These are phyloP conservation scores for Clavariopsis aquatica DNA, from an alignment of 495 filamentous ascomycete species.

Conservation along the genomic window DNA sequence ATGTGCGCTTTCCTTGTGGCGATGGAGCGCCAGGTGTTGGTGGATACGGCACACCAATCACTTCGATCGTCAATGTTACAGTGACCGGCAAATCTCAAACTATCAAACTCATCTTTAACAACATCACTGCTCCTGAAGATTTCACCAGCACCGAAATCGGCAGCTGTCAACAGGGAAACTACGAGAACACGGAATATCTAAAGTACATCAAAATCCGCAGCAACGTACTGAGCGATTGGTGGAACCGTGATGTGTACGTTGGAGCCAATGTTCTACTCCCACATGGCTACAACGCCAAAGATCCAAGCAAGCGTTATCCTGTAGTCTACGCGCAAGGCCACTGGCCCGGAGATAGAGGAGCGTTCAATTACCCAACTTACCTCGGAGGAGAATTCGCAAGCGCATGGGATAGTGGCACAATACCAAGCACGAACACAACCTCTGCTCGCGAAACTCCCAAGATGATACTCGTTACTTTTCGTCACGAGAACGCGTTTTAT, in stretches of 20 bases:
- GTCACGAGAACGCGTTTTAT: conserved; percentile 35
- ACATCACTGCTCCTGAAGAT: conserved; percentile 9
- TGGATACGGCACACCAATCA: conserved; percentile 23
- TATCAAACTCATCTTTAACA: conserved; percentile 25
- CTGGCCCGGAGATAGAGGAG: conserved; percentile 22
- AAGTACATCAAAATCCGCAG: conserved; percentile 39
- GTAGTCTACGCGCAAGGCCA: conserved; percentile 32
- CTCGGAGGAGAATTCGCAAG: conserved; percentile 1
- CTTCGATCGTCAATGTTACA: conserved; percentile 16
- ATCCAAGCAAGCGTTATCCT: conserved; percentile 28
- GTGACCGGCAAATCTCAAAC: conserved; percentile 21
- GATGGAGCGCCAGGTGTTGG: conserved; percentile 27
- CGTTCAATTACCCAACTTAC: conserved; percentile 20
- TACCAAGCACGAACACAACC: conserved; percentile 22
- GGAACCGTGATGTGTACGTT: conserved; percentile 37
- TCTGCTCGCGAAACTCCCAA: conserved; percentile 25
- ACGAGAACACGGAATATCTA: conserved; percentile 29
- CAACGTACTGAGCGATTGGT: conserved; percentile 25
- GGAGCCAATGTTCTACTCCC: conserved; percentile 34
- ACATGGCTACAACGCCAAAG: conserved; percentile 26
- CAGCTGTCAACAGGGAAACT: conserved; percentile 36
- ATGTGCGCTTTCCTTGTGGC: conserved; percentile 34
- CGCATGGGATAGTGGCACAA: conserved; percentile 30
- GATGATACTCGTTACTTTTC: conserved; percentile 35
- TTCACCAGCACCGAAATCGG: conserved; percentile 35